These are phyloP conservation scores for Aeschynomene evenia DNA, from an alignment of 306 rosid species.

Conservation along the genomic window DNA sequence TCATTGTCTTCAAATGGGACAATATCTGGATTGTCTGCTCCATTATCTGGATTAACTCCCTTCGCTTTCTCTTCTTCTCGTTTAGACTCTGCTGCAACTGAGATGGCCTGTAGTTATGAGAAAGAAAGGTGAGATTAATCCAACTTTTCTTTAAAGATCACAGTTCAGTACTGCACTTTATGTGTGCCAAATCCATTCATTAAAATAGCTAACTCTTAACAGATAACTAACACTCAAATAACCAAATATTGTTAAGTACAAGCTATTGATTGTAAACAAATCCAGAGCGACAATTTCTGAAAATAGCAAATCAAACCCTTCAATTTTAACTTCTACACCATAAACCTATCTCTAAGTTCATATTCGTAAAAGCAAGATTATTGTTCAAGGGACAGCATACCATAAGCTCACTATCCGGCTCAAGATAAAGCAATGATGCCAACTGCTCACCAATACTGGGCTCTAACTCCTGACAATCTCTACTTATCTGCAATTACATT, in stretches of 20 bases:
- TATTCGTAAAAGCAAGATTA: slow-evolving; percentile 13
- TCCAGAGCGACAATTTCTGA: slow-evolving; percentile 8
- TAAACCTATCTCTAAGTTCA: neutral
- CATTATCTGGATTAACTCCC: slow-evolving; percentile 91
- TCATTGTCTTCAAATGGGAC: slow-evolving; percentile 99
- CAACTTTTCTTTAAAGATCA: neutral
- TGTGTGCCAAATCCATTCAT: slow-evolving; percentile 11
- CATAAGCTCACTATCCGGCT: slow-evolving; percentile 99
- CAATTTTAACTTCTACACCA: neutral
- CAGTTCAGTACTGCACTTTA: neutral
- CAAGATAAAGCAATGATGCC: slow-evolving; percentile 94
- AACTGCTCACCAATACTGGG: slow-evolving; percentile 92
- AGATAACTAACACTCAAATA: neutral
- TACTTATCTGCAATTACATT: slow-evolving; percentile 79
- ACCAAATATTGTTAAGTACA: neutral
- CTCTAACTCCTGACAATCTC: slow-evolving; percentile 99
- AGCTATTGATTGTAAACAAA: neutral
- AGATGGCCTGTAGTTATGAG: slow-evolving; percentile 62
- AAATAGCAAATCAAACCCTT: slow-evolving; percentile 2
- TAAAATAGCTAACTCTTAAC: slow-evolving; percentile 2
- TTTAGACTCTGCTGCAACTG: slow-evolving; percentile 89
- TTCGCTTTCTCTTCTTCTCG: slow-evolving; percentile 98
- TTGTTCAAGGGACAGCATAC: slow-evolving; percentile 45
- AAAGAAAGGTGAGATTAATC: slow-evolving; percentile 17
- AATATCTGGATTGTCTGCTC: slow-evolving; percentile 92